A percentile compares a stretch with the other conserved stretches of the same genome.
phyloP scores from a whole-genome alignment of 2,329 filamentous ascomycete species.

The Claviceps africana region DNA sequence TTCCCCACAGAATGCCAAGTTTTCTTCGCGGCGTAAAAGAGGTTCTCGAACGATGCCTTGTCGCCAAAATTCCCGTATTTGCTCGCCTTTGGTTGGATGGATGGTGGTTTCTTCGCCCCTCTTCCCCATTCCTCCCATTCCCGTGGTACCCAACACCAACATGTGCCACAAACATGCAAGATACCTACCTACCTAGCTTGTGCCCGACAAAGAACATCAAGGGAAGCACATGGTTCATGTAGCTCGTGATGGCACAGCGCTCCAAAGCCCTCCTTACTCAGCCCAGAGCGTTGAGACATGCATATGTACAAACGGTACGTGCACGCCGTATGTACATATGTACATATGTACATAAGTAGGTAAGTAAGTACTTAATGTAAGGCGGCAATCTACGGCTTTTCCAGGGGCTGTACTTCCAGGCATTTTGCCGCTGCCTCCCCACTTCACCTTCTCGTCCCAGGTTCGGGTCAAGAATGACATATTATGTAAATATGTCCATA shows the following conservation, averaged over 20 bases:
- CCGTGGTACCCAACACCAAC: neutral
- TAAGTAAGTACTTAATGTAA: no score
- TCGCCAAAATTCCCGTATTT: neutral
- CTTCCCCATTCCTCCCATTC: neutral
- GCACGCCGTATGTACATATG: no score
- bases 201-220: neutral
- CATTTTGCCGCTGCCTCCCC: no score
- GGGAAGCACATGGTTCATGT: slow-evolving; percentile 1
- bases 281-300: neutral
- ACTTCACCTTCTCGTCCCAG: no score
- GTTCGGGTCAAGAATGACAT: no score
- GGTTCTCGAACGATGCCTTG: neutral
- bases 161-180: neutral
- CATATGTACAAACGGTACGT: no score
- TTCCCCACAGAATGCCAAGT: neutral
- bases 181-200: no score
- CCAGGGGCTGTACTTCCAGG: no score
- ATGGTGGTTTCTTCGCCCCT: neutral
- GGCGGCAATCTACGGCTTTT: no score
- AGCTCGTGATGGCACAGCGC: neutral
- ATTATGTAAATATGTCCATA: neutral
- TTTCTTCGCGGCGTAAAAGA: neutral
- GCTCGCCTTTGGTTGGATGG: neutral
- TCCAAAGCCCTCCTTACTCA: neutral
- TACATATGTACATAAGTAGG: no score